Evolutionary conservation across 2,329 filamentous ascomycete genomes (phyloP), one percentile per base, ranked within the genome.

Genomic region (Ceratocystiopsis sp.): DNA sequence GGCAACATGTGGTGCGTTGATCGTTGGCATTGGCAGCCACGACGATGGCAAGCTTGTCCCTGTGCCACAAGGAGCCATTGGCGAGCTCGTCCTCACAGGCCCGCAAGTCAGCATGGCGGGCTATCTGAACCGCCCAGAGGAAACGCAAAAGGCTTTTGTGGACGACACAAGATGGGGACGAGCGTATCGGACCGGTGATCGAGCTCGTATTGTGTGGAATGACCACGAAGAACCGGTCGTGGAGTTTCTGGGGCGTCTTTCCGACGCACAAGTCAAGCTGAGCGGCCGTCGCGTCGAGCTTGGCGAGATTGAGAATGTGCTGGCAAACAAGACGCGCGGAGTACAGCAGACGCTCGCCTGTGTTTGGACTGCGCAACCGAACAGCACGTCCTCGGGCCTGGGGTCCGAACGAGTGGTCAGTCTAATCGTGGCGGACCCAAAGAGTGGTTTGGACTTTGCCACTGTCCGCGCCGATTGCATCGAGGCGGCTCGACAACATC

Each of bases 201-300:
- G 46, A 4, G 49, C 45, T 3, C 45, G 51, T 7, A 38, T 47
- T 15, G 45, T 47, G 13, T 47, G 45, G 45, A 10, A 38, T n/a
- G 40, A 38, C 3, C 21, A 44, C 12, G 56, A 57, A 2, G 42
- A 48, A 17, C 53, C 52, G 13, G 48, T 54, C 4, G 32, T 78
- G 33, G 63, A 72, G 37, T 71, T 68, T 16, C 62, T 73, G 37
- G 72, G 73, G 2, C 65, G 73, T 25, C 42, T 40, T 47, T 62
- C 61, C n/a, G 73, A 77, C 49, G 72, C 75, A 45, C 73, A 77
- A 52, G 68, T 78, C 44, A 77, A 77, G 55, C 64, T 77, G 51
- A 74, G 74, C 64, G 72, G 73, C 5, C 75, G 76, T 52, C 68
- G 73, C 16, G 68, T 78, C 35, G 72, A 77, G 53, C 64, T 77